Percentiles rank a stretch among this genome's conserved stretches.
Evolutionary conservation across 306 rosid genomes (phyloP).

Genomic region (Pterocarpus santalinus): DNA sequence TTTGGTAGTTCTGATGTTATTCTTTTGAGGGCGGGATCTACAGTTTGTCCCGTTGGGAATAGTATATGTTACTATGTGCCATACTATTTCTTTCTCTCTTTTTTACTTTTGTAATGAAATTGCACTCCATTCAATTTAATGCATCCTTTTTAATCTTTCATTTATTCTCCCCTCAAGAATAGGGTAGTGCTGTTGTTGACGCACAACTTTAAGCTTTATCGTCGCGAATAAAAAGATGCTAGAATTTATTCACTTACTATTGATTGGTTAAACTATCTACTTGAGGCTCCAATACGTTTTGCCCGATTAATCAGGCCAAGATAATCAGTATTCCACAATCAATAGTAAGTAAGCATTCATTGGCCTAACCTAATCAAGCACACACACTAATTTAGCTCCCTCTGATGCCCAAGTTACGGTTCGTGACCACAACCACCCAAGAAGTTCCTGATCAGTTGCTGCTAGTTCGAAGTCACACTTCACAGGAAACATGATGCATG

Average conservation of each 20-base stretch:
- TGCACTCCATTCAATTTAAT: conserved; percentile 46
- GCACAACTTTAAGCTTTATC: background rate
- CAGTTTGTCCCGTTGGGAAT: conserved; percentile 51
- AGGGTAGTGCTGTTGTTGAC: conserved; percentile 7
- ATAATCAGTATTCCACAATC: background rate
- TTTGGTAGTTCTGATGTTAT: conserved; percentile 66
- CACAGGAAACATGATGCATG: too few relatives aligned
- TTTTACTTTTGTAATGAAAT: conserved; percentile 47
- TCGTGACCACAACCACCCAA: background rate
- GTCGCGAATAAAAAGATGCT: background rate
- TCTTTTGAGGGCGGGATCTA: conserved; percentile 63
- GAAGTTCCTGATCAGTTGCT: too few relatives aligned
- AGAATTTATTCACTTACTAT: background rate
- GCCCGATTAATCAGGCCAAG: background rate
- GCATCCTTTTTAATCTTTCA: conserved; percentile 38
- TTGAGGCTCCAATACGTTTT: background rate
- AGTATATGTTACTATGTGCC: conserved; percentile 45
- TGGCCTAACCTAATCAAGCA: background rate
- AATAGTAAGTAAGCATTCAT: background rate
- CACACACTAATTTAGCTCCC: background rate
- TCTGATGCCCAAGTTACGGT: background rate
- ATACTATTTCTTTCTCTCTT: conserved; percentile 42
- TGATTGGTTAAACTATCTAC: background rate
- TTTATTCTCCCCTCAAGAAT: background rate
- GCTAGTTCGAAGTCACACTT: too few relatives aligned